Percentiles rank a stretch among this genome's conserved stretches.
These are phyloP conservation scores for Verbascum thapsus DNA, from an alignment of 257 asterid genomes.

Conservation along the genomic window DNA sequence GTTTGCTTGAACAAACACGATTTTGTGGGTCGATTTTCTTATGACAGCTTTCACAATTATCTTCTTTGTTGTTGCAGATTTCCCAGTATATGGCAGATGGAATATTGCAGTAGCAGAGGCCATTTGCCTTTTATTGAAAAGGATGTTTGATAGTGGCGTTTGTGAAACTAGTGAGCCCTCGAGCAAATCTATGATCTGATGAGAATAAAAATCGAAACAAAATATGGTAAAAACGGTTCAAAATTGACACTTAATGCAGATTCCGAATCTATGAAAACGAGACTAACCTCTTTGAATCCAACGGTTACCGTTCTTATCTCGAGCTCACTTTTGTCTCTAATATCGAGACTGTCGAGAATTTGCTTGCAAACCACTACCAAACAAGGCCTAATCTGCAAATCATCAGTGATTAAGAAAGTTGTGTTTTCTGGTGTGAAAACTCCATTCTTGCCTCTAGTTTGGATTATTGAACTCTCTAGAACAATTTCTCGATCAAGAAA, in stretches of 20 bases:
- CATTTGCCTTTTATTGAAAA: background rate
- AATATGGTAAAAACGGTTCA: too few relatives aligned
- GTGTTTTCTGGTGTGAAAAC: background rate
- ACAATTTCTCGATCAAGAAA: background rate
- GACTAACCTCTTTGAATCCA: constrained; percentile 28
- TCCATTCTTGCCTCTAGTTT: background rate
- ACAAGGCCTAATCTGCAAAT: constrained; percentile 1
- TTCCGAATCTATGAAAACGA: too few relatives aligned
- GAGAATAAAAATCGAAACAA: background rate
- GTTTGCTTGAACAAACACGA: constrained; percentile 28
- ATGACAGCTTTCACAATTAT: constrained; percentile 7
- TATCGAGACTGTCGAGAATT: background rate
- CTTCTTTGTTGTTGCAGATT: background rate
- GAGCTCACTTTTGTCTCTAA: background rate
- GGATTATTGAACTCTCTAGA: fast-evolving
- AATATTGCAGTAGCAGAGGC: background rate
- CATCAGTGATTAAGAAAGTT: constrained; percentile 10
- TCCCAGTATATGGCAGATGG: background rate
- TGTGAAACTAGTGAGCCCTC: background rate
- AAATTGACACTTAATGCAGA: too few relatives aligned
- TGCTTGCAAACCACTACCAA: background rate
- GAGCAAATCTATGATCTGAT: constrained; percentile 28
- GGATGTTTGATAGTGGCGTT: constrained; percentile 29
- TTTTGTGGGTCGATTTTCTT: constrained; percentile 24
- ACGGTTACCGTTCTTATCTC: background rate